A percentile compares a stretch with the other conserved stretches of the same genome.
phyloP scores from a whole-genome alignment of 768 basidiomycete genomes.

The Hericium coralloides region DNA sequence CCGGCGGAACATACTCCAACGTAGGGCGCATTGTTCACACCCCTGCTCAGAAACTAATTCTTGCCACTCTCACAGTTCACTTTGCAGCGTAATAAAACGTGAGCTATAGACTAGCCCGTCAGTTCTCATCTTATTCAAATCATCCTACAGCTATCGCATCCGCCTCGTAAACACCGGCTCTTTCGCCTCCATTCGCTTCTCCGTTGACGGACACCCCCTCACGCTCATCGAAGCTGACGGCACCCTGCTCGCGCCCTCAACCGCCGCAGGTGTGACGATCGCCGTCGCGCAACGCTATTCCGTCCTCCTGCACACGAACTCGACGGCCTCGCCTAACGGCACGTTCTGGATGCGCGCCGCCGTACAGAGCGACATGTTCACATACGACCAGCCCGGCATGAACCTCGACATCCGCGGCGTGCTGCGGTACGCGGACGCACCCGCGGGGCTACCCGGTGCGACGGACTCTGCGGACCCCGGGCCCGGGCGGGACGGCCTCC shows the following conservation, averaged over 20 bases:
- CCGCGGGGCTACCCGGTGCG: constrained; percentile 4
- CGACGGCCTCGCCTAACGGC: constrained; percentile 25
- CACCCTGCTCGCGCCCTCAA: constrained; percentile 29
- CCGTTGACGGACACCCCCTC: constrained; percentile 37
- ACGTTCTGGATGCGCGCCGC: constrained; percentile 32
- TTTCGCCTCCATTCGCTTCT: constrained; percentile 37
- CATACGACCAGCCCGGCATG: constrained; percentile 10
- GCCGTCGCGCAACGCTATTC: constrained; percentile 42
- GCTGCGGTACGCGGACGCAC: constrained; percentile 8
- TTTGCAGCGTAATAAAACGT: constrained; percentile 25
- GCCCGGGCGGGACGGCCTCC: neutral
- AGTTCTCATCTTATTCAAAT: neutral
- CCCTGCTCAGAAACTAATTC: neutral
- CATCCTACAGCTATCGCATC: constrained; percentile 29
- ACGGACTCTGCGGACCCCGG: constrained; percentile 7
- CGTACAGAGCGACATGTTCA: constrained; percentile 28
- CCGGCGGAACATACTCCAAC: constrained; percentile 23
- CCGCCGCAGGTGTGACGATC: constrained; percentile 30
- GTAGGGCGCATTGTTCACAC: constrained; percentile 5
- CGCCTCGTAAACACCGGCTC: constrained; percentile 40
- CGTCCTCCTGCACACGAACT: constrained; percentile 35
- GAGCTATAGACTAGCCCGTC: neutral
- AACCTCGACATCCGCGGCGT: constrained; percentile 11
- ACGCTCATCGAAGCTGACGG: constrained; percentile 43
- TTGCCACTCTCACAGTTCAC: constrained; percentile 21